A percentile compares a stretch with the other conserved stretches of the same genome.
phyloP scores from a whole-genome alignment of 106 monocot species.

The Dioscorea dumetorum region DNA sequence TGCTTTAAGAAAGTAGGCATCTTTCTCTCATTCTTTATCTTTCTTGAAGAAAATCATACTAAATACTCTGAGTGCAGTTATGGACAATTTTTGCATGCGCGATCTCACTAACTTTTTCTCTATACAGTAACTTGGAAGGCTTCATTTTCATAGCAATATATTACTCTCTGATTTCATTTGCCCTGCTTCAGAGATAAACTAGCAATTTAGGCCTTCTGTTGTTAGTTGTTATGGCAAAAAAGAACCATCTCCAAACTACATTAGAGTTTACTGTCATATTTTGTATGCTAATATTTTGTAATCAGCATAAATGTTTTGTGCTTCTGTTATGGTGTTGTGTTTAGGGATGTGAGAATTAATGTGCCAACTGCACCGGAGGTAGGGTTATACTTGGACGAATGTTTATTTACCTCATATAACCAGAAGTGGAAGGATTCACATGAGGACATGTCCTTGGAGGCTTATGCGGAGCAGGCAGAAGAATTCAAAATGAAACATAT shows the following conservation, averaged over 20 bases:
- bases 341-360: constrained; percentile 79
- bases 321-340: constrained; percentile 9
- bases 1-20: constrained; percentile 59
- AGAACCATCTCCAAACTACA: too few relatives aligned
- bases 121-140: too few relatives aligned
- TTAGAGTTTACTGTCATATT: too few relatives aligned
- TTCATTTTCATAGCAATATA: too few relatives aligned
- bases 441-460: constrained; percentile 75
- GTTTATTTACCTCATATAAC: constrained; percentile 88
- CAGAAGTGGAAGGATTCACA: constrained; percentile 92
- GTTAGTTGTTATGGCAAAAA: too few relatives aligned
- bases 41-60: background rate
- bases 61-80: too few relatives aligned
- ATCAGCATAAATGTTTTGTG: background rate
- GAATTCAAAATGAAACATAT: constrained; percentile 77
- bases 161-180: too few relatives aligned
- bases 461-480: constrained; percentile 68
- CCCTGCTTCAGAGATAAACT: too few relatives aligned
- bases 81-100: too few relatives aligned
- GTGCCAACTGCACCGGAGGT: constrained; percentile 96
- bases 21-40: background rate
- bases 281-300: background rate
- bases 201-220: too few relatives aligned
- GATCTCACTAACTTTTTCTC: too few relatives aligned
- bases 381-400: constrained; percentile 88